phyloP scores from a whole-genome alignment of 306 rosid species.

The Castanopsis chinensis region DNA sequence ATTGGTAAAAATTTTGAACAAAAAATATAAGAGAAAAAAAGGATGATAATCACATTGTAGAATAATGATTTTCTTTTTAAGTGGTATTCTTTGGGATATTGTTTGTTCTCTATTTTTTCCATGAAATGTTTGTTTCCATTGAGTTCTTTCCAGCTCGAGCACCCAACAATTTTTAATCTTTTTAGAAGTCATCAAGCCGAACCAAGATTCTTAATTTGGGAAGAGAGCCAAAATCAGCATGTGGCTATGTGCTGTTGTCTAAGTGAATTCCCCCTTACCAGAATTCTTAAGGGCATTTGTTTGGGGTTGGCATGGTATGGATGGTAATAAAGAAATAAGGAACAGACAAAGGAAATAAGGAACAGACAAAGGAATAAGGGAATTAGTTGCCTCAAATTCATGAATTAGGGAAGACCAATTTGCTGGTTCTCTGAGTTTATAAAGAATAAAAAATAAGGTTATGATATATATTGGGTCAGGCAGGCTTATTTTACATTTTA shows the following conservation, averaged over 20 bases:
- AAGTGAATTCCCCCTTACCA: too few species aligned
- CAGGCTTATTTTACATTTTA: too few species aligned
- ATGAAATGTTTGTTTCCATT: slow-evolving; percentile 13
- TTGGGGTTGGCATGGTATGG: slow-evolving; percentile 7
- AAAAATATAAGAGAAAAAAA: not conserved
- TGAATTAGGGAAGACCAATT: too few species aligned
- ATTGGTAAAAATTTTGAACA: not conserved
- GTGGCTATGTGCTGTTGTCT: not conserved
- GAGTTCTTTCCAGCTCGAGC: not conserved
- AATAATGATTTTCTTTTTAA: not conserved
- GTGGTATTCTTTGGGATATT: not conserved
- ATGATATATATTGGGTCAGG: too few species aligned
- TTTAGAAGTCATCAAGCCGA: not conserved
- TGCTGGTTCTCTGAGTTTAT: not conserved
- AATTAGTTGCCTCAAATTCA: too few species aligned
- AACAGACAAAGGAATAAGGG: too few species aligned
- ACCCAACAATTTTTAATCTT: too few species aligned
- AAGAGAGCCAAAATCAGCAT: not conserved
- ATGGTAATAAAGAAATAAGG: not conserved
- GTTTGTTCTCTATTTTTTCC: not conserved
- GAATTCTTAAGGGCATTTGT: too few species aligned
- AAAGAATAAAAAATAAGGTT: too few species aligned
- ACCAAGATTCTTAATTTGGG: not conserved
- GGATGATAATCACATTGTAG: not conserved
- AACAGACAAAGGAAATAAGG: too few species aligned